These are phyloP conservation scores for Diaporthe caulivora DNA, from an alignment of 2,329 filamentous ascomycete genomes.

Conservation along the genomic window DNA sequence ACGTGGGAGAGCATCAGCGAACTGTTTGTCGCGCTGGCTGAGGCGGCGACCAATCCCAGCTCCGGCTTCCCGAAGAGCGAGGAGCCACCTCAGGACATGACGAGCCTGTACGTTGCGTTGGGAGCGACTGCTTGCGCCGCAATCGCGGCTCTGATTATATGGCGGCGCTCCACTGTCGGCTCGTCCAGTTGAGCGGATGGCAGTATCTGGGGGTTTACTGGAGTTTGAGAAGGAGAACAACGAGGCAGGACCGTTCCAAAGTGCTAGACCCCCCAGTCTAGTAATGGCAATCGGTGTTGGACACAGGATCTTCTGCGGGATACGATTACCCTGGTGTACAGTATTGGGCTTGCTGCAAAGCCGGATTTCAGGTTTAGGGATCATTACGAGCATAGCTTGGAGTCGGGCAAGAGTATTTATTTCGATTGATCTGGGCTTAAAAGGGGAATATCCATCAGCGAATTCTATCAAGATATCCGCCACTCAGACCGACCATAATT, in stretches of 20 bases:
- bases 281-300: neutral
- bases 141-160: constrained; percentile 75
- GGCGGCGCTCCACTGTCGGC: constrained; percentile 63
- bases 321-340: neutral
- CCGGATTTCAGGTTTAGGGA: neutral
- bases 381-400: constrained; percentile 27
- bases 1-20: constrained; percentile 95
- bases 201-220: neutral
- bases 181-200: neutral
- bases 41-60: constrained; percentile 90
- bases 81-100: constrained; percentile 85
- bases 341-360: neutral
- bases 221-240: too few species aligned
- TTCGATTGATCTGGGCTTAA: neutral
- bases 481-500: neutral
- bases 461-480: neutral
- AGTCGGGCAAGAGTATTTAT: constrained; percentile 20
- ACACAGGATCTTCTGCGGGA: neutral
- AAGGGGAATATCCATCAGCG: neutral
- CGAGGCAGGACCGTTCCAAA: neutral
- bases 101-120: constrained; percentile 86
- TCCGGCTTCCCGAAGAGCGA: constrained; percentile 91
- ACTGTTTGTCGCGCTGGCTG: constrained; percentile 90
- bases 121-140: constrained; percentile 77
- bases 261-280: too few species aligned